Percentiles rank a stretch among this genome's conserved stretches.
phyloP scores from a whole-genome alignment of 1,284 basidiomycete genomes.

The Tilletiopsis washingtonensis region DNA sequence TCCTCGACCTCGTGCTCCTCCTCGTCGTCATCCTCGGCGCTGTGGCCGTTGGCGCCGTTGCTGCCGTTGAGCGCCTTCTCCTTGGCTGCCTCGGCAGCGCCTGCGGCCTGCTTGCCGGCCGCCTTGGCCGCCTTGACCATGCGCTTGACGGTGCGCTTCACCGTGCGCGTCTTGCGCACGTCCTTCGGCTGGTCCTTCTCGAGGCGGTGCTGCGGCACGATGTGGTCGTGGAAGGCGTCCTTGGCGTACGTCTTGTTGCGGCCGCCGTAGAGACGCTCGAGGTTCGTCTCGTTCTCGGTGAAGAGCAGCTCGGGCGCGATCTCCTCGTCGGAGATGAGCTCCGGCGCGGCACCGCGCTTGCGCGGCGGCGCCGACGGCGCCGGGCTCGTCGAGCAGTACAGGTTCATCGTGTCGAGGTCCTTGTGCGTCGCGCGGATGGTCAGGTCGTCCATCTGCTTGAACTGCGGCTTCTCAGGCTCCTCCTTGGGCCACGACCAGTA shows the following conservation, averaged over 20 bases:
- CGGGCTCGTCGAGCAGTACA: conserved; percentile 86
- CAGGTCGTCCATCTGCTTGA: conserved; percentile 55
- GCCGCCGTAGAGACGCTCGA: conserved; percentile 77
- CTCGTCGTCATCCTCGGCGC: conserved; percentile 15
- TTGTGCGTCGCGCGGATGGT: conserved; percentile 59
- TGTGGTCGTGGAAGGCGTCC: conserved; percentile 97
- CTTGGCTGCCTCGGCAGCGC: not conserved
- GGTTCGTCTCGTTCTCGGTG: conserved; percentile 87
- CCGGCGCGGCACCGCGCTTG: conserved; percentile 51
- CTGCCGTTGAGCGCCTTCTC: not conserved
- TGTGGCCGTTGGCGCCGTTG: not conserved
- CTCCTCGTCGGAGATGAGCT: conserved; percentile 45
- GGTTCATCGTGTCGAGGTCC: conserved; percentile 55
- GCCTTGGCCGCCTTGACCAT: conserved; percentile 15
- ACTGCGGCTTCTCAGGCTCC: conserved; percentile 64
- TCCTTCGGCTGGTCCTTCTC: conserved; percentile 38
- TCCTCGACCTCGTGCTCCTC: conserved; percentile 38
- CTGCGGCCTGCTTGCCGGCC: not conserved
- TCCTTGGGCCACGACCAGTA: conserved; percentile 92
- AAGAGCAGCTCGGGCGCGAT: conserved; percentile 52
- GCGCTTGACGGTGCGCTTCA: conserved; percentile 22
- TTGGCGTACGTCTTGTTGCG: conserved; percentile 73
- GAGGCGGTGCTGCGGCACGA: conserved; percentile 67
- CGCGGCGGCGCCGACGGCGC: conserved; percentile 69
- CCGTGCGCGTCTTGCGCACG: conserved; percentile 26